Conservation (phyloP, 306 rosid genomes). For the Vigna radiata region DNA sequence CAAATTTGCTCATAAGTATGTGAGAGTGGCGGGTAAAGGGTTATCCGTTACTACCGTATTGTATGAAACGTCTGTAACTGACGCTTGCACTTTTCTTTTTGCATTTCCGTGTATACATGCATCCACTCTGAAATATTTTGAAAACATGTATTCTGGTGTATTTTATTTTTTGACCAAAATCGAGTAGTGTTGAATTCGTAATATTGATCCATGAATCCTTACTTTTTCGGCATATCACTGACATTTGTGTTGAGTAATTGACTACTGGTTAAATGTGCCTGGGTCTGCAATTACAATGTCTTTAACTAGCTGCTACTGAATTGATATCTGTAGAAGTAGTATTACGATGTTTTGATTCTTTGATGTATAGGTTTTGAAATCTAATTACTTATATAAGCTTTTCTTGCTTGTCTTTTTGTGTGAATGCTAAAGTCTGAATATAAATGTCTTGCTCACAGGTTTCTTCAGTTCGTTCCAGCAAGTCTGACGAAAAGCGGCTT, state of each 20-base stretch:
- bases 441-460: conserved; percentile 67
- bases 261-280: conserved; percentile 20
- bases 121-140: conserved; percentile 29
- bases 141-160: conserved; percentile 5
- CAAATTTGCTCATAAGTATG: neutral
- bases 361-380: neutral
- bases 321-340: conserved; percentile 1
- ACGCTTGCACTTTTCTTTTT: neutral
- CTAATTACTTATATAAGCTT: neutral
- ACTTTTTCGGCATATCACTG: conserved; percentile 1
- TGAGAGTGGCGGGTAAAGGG: conserved; percentile 20
- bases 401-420: conserved; percentile 22
- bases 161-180: neutral
- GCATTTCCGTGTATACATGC: conserved; percentile 30
- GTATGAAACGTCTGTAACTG: conserved; percentile 3
- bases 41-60: neutral
- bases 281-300: conserved; percentile 19
- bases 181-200: too few relatives aligned
- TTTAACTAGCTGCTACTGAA: conserved; percentile 35
- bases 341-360: conserved; percentile 11
- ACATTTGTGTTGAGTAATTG: conserved; percentile 1
- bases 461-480: conserved; percentile 95
- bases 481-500: conserved; percentile 95
- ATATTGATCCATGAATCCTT: neutral
- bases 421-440: conserved; percentile 44